phyloP scores from a whole-genome alignment of 2,329 filamentous ascomycete genomes.

The Alternaria triticimaculans region DNA sequence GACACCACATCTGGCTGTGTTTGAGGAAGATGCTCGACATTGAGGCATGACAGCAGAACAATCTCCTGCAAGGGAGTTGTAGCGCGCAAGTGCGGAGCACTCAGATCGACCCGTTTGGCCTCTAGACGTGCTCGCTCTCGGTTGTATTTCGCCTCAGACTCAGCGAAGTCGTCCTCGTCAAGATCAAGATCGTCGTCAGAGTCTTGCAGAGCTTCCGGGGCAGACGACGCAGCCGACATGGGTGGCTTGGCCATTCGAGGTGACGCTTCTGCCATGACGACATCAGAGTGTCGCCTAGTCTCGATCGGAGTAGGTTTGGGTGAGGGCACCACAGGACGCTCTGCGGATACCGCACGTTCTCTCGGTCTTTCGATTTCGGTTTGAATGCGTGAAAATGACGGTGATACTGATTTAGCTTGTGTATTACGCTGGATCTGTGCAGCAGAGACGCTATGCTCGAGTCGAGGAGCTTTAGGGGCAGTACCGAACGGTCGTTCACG shows the following conservation, averaged over 20 bases:
- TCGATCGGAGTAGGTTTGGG: constrained; percentile 39
- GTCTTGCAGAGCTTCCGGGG: constrained; percentile 44
- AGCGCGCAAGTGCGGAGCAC: constrained; percentile 50
- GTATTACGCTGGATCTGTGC: constrained; percentile 28
- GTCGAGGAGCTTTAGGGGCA: constrained; percentile 42
- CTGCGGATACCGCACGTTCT: constrained; percentile 32
- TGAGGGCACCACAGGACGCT: constrained; percentile 25
- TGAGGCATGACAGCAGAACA: constrained; percentile 50
- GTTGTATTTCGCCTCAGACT: constrained; percentile 56
- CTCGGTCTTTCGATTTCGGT: constrained; percentile 23
- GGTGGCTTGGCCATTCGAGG: constrained; percentile 36
- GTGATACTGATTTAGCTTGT: constrained; percentile 33
- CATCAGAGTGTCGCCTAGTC: constrained; percentile 42
- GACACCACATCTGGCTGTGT: constrained; percentile 7
- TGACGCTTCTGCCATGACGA: constrained; percentile 44
- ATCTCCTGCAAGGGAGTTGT: constrained; percentile 54
- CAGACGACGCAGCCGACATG: constrained; percentile 39
- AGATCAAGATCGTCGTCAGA: constrained; percentile 57
- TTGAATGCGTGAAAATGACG: constrained; percentile 23
- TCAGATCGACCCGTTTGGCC: constrained; percentile 53
- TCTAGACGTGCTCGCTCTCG: constrained; percentile 54
- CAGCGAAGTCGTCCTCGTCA: constrained; percentile 54
- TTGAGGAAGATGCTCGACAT: constrained; percentile 37
- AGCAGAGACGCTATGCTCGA: constrained; percentile 31
- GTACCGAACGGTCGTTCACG: constrained; percentile 46